These are phyloP conservation scores for Terana coerulea DNA, from an alignment of 768 basidiomycete species.

Conservation along the genomic window DNA sequence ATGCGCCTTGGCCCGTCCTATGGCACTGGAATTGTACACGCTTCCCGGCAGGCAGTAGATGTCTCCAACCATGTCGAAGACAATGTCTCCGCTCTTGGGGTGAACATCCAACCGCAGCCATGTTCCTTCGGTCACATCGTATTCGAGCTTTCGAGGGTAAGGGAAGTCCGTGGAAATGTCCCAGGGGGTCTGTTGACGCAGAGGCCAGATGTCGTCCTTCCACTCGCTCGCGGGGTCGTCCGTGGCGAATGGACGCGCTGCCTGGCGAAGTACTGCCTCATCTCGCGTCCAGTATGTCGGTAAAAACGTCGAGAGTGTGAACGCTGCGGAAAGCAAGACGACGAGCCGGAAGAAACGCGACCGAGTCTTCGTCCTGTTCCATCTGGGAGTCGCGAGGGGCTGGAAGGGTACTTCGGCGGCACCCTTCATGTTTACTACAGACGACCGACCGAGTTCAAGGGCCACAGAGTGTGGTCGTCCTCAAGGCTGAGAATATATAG, in stretches of 20 bases:
- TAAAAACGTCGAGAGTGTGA: conserved; percentile 4
- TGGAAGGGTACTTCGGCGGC: background rate
- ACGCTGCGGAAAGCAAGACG: background rate
- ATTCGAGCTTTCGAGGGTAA: conserved; percentile 61
- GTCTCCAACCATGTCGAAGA: conserved; percentile 75
- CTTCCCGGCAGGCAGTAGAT: conserved; percentile 61
- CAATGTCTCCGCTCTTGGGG: conserved; percentile 63
- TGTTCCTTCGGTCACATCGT: conserved; percentile 70
- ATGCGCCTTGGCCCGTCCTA: conserved; percentile 41
- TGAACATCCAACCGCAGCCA: conserved; percentile 75
- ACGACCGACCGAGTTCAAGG: no score
- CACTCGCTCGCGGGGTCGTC: conserved; percentile 38
- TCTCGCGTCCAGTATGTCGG: conserved; percentile 1
- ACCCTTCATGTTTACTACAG: no score
- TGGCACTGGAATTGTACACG: conserved; percentile 26
- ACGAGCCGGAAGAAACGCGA: background rate
- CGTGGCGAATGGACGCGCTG: background rate
- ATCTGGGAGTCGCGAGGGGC: background rate
- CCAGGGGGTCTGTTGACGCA: conserved; percentile 56
- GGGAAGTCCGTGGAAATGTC: conserved; percentile 75
- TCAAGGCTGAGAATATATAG: no score
- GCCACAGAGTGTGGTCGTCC: no score
- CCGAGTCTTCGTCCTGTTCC: background rate
- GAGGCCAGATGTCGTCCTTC: conserved; percentile 57
- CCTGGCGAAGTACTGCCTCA: background rate